Evolutionary conservation across 1,284 basidiomycete genomes (phyloP).

Genomic region (Trametes sp.): DNA sequence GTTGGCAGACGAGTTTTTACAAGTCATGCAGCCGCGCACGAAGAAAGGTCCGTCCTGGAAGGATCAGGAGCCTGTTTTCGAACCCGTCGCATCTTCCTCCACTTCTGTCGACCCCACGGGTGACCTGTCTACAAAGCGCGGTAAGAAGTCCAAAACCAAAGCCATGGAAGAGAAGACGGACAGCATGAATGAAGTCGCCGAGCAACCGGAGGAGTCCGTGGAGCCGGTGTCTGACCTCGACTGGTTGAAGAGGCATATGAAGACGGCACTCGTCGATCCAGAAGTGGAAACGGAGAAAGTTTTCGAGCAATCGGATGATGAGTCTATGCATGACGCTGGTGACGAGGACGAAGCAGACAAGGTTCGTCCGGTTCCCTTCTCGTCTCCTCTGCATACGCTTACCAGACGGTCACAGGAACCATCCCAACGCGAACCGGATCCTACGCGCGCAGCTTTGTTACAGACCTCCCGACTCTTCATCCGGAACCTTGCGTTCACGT

Average conservation of each 20-base stretch:
- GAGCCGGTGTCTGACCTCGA: slow-evolving; percentile 68
- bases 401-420: slow-evolving; percentile 10
- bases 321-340: slow-evolving; percentile 45
- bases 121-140: slow-evolving; percentile 38
- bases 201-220: slow-evolving; percentile 32
- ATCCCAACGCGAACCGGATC: slow-evolving; percentile 42
- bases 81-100: slow-evolving; percentile 16
- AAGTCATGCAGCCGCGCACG: slow-evolving; percentile 67
- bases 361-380: not conserved
- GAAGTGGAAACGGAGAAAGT: slow-evolving; percentile 49
- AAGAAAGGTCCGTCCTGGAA: slow-evolving; percentile 74
- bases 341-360: slow-evolving; percentile 20
- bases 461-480: slow-evolving; percentile 88
- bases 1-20: slow-evolving; percentile 61
- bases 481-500: slow-evolving; percentile 90
- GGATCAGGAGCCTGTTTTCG: slow-evolving; percentile 51
- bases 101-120: slow-evolving; percentile 7
- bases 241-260: slow-evolving; percentile 77
- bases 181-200: slow-evolving; percentile 14
- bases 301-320: slow-evolving; percentile 69
- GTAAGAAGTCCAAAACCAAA: slow-evolving; percentile 28
- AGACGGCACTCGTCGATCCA: slow-evolving; percentile 54
- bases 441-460: slow-evolving; percentile 70
- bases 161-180: slow-evolving; percentile 4
- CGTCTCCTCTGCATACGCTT: not conserved